A percentile compares a stretch with the other conserved stretches of the same genome.
Conservation (phyloP, 192 early-diverging fungal genomes). For the Backusella tuberculispora region DNA sequence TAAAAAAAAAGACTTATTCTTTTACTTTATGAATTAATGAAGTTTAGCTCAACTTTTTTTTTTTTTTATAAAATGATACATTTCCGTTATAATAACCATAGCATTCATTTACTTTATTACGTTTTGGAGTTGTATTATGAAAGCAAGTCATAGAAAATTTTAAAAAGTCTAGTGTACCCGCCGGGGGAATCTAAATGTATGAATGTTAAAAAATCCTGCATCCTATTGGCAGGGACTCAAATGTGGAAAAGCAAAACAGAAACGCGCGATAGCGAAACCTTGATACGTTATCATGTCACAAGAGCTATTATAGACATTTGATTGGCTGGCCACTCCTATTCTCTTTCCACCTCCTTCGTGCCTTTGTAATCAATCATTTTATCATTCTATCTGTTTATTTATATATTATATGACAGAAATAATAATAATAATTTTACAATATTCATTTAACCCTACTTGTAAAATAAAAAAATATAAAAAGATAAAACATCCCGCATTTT, state of each 20-base stretch:
- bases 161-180: constrained; percentile 3
- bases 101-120: not conserved
- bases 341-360: not conserved
- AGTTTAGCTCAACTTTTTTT: too few species aligned
- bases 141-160: constrained; percentile 1
- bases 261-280: constrained; percentile 17
- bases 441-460: constrained; percentile 7
- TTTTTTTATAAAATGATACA: too few species aligned
- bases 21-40: too few species aligned
- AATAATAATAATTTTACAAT: not conserved
- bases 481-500: too few species aligned
- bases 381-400: not conserved
- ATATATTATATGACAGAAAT: constrained; percentile 5
- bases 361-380: constrained; percentile 18
- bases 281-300: constrained; percentile 18
- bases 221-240: constrained; percentile 14
- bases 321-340: constrained; percentile 10
- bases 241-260: constrained; percentile 15
- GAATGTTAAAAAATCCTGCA: not conserved
- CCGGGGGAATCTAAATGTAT: constrained; percentile 12
- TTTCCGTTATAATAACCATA: not conserved
- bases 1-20: constrained; percentile 1
- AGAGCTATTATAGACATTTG: not conserved
- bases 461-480: constrained; percentile 5
- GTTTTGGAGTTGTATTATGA: not conserved